Conservation (phyloP, 495 filamentous ascomycete genomes). For the Penicillium steckii region DNA sequence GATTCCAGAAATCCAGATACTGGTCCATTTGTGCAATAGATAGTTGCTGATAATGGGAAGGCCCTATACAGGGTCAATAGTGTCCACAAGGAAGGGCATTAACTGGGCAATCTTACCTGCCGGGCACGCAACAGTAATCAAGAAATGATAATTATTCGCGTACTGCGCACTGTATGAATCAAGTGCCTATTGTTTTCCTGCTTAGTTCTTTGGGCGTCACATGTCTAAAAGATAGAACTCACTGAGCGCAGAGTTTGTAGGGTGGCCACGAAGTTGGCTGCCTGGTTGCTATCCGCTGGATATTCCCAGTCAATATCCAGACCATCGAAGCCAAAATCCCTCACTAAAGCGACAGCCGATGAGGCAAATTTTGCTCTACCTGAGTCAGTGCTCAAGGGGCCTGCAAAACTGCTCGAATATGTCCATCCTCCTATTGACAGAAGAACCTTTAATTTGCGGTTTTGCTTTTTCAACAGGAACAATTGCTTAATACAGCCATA, state of each 20-base stretch:
- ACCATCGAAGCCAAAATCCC: conserved; percentile 62
- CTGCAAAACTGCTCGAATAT: conserved; percentile 71
- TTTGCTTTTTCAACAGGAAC: conserved; percentile 72
- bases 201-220: not conserved
- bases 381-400: conserved; percentile 57
- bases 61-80: conserved; percentile 35
- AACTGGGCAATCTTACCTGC: conserved; percentile 40
- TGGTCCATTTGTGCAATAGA: conserved; percentile 61
- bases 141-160: conserved; percentile 53
- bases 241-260: conserved; percentile 53
- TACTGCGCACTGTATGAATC: conserved; percentile 57
- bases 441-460: conserved; percentile 78
- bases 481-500: conserved; percentile 90
- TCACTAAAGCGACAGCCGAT: conserved; percentile 63
- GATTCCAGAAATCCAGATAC: conserved; percentile 66
- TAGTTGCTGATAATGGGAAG: conserved; percentile 60
- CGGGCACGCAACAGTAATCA: conserved; percentile 66
- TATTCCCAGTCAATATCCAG: conserved; percentile 66
- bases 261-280: conserved; percentile 61
- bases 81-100: not conserved
- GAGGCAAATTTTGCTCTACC: conserved; percentile 65
- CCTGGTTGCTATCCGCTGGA: conserved; percentile 44
- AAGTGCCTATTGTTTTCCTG: conserved; percentile 43
- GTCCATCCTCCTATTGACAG: conserved; percentile 68
- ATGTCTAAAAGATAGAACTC: conserved; percentile 1